Evolutionary conservation across 2,329 filamentous ascomycete genomes (phyloP), one percentile per base, ranked within the genome.

Genomic region (Trichoderma aggressivum): DNA sequence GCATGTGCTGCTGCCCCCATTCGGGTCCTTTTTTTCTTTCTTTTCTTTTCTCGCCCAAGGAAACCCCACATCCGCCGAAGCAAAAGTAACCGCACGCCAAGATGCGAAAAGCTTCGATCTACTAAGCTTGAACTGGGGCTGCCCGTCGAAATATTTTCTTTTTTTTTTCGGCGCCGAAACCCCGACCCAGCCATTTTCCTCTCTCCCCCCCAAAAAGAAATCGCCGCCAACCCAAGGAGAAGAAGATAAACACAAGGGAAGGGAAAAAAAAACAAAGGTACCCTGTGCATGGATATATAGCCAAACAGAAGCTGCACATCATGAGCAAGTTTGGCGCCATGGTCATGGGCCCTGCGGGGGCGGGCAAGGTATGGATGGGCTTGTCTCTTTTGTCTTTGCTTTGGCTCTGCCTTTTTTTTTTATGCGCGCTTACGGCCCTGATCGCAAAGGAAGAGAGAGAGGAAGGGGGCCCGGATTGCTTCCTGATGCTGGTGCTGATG

Each of bases 271-370:
- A n/a, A n/a, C n/a, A n/a, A 43, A 18, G 30, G 10, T 10, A 47
- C 60, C 60, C 5, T n/a, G 60, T 28, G 10, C 34, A 43, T 28
- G 34, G 47, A 43, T 43, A 62, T 30, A 62, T 28, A 32, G 26
- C 14, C 43, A 26, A 36, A 21, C 63, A 43, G 39, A 43, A 43
- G 24, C 50, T 28, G 65, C 56, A 59, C 18, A 84, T 72, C 75
- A 97, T 97, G 94, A 95, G 92, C 82, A 97, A 98, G 82, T 98
- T 94, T 80, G 96, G 96, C 67, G 91, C 93, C 75, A 91, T 98
- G 82, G 91, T 98, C 73, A 97, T 98, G 92, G 96, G 96, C 80
- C 96, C 95, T 72, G 95, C 96, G 24, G 96, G 94, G 75, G 94
- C 94, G 26, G 96, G 96, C 83, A 99, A 97, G 87, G 90, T 91